Evolutionary conservation across 208 protist genomes (phyloP).

Genomic region (Ichthyophonus hoferi): DNA sequence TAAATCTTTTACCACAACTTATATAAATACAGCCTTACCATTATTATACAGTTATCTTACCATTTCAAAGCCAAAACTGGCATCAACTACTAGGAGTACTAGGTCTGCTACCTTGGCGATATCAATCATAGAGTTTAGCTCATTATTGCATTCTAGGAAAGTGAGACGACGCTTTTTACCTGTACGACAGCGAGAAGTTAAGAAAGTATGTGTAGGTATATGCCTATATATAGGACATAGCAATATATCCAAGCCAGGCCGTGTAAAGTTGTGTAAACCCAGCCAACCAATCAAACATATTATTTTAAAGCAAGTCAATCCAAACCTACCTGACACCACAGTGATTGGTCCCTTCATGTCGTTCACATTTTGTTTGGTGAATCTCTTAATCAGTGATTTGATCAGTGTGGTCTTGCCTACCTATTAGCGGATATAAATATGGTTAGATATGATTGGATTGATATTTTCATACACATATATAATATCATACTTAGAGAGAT

Average conservation of each 20-base stretch:
- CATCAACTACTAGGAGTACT: conserved; percentile 94
- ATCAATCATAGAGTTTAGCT: conserved; percentile 96
- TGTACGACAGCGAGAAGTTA: not conserved
- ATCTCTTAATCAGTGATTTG: conserved; percentile 94
- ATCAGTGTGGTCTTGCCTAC: conserved; percentile 95
- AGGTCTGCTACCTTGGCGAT: conserved; percentile 94
- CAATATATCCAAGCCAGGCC: not conserved
- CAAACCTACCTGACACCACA: conserved; percentile 77
- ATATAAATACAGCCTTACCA: too few species aligned
- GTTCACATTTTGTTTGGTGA: conserved; percentile 84
- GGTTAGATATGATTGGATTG: not conserved
- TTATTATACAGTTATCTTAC: too few species aligned
- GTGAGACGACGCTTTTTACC: conserved; percentile 85
- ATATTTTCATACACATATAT: too few species aligned
- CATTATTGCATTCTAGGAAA: conserved; percentile 95
- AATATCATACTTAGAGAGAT: too few species aligned
- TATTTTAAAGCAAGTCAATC: not conserved
- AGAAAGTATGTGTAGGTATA: not conserved
- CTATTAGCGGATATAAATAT: conserved; percentile 12
- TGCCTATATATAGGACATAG: not conserved
- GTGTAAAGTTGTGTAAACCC: too few species aligned
- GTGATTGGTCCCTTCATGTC: conserved; percentile 92
- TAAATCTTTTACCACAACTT: too few species aligned
- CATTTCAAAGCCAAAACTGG: conserved; percentile 98
- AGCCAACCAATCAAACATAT: too few species aligned